Conservation (phyloP, 257 asterid genomes). For the Verbena officinalis region DNA sequence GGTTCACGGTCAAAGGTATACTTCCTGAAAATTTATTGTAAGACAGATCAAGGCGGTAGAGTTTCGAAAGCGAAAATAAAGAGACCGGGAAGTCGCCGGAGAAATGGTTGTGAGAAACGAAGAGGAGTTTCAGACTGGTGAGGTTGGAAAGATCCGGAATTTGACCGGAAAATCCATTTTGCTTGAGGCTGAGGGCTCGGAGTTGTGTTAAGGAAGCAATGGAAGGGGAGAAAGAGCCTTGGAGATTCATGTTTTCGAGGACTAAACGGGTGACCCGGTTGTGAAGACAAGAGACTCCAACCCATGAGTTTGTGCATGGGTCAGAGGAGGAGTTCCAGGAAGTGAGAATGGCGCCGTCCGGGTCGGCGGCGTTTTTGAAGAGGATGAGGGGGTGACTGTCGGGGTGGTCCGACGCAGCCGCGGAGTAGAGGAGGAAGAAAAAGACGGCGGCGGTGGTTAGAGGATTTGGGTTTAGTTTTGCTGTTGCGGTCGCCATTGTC, state of each 20-base stretch:
- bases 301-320: slow-evolving; percentile 67
- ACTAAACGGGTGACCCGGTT: slow-evolving; percentile 71
- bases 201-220: slow-evolving; percentile 57
- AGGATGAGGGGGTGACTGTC: slow-evolving; percentile 56
- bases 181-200: slow-evolving; percentile 72
- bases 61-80: slow-evolving; percentile 38
- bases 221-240: slow-evolving; percentile 44
- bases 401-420: slow-evolving; percentile 53
- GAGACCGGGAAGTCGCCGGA: slow-evolving; percentile 66
- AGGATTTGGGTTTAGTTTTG: slow-evolving; percentile 20
- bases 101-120: slow-evolving; percentile 61
- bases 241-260: slow-evolving; percentile 58
- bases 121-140: slow-evolving; percentile 55
- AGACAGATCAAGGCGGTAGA: slow-evolving; percentile 84
- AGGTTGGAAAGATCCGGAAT: slow-evolving; percentile 76
- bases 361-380: slow-evolving; percentile 66
- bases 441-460: slow-evolving; percentile 15
- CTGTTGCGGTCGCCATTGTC: slow-evolving; percentile 39
- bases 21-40: slow-evolving; percentile 63
- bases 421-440: slow-evolving; percentile 31
- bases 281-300: slow-evolving; percentile 68
- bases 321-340: slow-evolving; percentile 60
- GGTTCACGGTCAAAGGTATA: slow-evolving; percentile 45
- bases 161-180: slow-evolving; percentile 59
- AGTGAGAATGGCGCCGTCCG: slow-evolving; percentile 41